phyloP scores from a whole-genome alignment of 352 stramenopile species.

The Stramenopiles sp. region DNA sequence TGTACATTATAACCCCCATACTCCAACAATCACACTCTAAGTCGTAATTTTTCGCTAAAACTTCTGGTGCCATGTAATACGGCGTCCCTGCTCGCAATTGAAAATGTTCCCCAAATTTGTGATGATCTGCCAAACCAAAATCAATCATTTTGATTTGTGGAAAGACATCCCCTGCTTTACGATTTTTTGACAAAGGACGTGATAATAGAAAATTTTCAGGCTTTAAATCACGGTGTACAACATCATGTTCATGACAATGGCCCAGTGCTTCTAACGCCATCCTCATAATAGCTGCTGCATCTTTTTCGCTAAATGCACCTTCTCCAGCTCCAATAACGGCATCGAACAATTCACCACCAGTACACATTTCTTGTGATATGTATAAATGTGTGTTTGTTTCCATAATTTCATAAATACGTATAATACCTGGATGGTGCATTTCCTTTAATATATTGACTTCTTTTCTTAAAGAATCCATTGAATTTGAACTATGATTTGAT shows the following conservation, averaged over 20 bases:
- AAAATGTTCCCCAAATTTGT: neutral
- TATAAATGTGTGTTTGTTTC: neutral
- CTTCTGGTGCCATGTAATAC: conserved; percentile 13
- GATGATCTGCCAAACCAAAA: neutral
- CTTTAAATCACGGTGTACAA: neutral
- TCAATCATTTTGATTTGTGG: neutral
- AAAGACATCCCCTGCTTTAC: neutral
- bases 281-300: neutral
- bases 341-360: conserved; percentile 1
- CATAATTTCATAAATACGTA: neutral
- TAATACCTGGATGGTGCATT: neutral
- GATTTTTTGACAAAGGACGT: too few relatives aligned
- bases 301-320: neutral
- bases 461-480: neutral
- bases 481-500: too few relatives aligned
- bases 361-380: neutral
- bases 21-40: conserved; percentile 3
- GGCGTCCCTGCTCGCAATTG: neutral
- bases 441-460: neutral
- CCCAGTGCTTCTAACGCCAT: neutral
- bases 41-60: conserved; percentile 2
- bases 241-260: neutral
- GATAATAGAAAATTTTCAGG: neutral
- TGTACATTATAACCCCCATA: conserved; percentile 8
- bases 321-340: neutral